Percentiles rank a stretch among this genome's conserved stretches.
Conservation (phyloP, 75 land plant species). For the Selaginella moellendorffii region DNA sequence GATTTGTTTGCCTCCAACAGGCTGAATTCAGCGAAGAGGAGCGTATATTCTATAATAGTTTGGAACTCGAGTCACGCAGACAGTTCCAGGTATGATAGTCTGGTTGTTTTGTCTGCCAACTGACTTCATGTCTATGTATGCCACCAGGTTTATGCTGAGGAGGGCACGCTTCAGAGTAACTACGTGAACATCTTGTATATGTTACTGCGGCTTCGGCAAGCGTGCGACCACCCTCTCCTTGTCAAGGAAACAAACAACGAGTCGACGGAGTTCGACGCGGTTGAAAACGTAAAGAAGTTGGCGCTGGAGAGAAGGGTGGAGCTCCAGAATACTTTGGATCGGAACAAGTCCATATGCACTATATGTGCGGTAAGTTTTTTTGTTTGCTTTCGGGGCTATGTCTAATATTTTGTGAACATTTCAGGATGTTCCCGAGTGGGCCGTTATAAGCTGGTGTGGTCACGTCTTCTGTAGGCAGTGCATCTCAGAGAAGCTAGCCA, state of each 20-base stretch:
- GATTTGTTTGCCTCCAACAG: conserved; percentile 38
- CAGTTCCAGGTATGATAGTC: conserved; percentile 59
- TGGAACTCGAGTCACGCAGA: conserved; percentile 62
- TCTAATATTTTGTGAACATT: not conserved
- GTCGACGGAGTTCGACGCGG: conserved; percentile 7
- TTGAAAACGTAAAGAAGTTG: conserved; percentile 17
- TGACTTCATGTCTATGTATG: not conserved
- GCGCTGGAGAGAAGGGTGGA: conserved; percentile 8
- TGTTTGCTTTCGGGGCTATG: too few species aligned
- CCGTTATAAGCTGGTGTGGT: conserved; percentile 74
- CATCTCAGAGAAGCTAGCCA: conserved; percentile 39
- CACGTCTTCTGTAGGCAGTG: conserved; percentile 98
- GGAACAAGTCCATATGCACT: conserved; percentile 14
- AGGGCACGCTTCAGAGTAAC: conserved; percentile 81
- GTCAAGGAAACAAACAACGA: conserved; percentile 45
- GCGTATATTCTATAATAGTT: conserved; percentile 53
- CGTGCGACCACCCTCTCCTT: conserved; percentile 94
- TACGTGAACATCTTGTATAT: conserved; percentile 87
- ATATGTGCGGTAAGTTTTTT: conserved; percentile 21
- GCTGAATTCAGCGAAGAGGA: conserved; percentile 79
- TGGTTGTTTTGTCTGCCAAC: not conserved
- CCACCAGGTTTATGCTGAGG: conserved; percentile 81
- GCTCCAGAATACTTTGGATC: conserved; percentile 20
- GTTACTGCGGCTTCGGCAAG: conserved; percentile 92
- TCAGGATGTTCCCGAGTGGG: conserved; percentile 91